These are phyloP conservation scores for Lasiodiplodia sp. DNA, from an alignment of 2,329 filamentous ascomycete species.

Conservation along the genomic window DNA sequence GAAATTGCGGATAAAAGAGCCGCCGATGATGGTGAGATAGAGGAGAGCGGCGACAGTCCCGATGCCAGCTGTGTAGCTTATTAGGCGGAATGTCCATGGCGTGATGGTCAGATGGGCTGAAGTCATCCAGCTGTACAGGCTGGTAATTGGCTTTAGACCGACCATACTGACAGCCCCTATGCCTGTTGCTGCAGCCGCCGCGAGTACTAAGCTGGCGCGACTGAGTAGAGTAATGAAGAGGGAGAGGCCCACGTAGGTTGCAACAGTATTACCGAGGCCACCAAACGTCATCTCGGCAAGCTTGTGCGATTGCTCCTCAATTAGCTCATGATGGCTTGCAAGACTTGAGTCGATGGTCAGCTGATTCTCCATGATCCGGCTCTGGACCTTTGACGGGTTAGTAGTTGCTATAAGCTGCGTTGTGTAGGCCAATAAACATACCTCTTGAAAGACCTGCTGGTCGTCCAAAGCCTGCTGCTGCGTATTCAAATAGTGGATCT, in stretches of 20 bases:
- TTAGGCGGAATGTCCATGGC: not conserved
- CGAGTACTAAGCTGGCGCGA: constrained; percentile 4
- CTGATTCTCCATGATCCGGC: constrained; percentile 9
- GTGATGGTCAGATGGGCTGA: not conserved
- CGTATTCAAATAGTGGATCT: not conserved
- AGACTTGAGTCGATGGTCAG: constrained; percentile 5
- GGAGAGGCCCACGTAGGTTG: constrained; percentile 7
- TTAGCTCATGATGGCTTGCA: constrained; percentile 4
- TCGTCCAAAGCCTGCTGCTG: constrained; percentile 17
- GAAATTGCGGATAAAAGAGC: not conserved
- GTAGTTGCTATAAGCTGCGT: not conserved
- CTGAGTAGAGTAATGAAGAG: constrained; percentile 17
- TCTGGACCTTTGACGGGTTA: constrained; percentile 6
- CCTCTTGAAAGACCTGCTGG: constrained; percentile 15
- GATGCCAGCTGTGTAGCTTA: not conserved
- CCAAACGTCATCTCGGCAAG: constrained; percentile 12
- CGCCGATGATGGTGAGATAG: not conserved
- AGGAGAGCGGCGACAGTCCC: not conserved
- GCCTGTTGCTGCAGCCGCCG: constrained; percentile 1
- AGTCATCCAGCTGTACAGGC: not conserved
- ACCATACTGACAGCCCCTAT: not conserved
- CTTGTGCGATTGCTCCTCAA: constrained; percentile 22
- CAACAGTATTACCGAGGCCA: not conserved
- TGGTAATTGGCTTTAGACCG: not conserved
- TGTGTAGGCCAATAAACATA: not conserved